Evolutionary conservation across 2,329 filamentous ascomycete species (phyloP).

Genomic region (Fusarium sp.): DNA sequence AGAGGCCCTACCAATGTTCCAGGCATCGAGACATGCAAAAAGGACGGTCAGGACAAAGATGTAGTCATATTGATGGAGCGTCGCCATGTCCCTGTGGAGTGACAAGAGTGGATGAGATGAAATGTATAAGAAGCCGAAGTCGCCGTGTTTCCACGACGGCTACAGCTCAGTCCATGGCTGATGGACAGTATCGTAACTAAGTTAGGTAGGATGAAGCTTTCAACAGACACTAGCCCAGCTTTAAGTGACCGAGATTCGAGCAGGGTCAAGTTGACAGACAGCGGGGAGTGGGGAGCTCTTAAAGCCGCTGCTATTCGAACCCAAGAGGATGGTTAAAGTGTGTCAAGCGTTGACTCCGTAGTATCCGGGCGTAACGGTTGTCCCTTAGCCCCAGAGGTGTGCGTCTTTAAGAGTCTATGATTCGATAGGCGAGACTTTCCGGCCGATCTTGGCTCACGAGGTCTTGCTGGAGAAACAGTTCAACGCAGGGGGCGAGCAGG

Average conservation of each 20-base stretch:
- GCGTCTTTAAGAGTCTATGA: slow-evolving; percentile 32
- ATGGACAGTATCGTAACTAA: slow-evolving; percentile 5
- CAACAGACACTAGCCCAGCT: slow-evolving; percentile 19
- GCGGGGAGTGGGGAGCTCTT: slow-evolving; percentile 6
- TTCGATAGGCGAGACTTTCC: slow-evolving; percentile 28
- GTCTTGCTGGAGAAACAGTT: neutral
- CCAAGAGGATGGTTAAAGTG: slow-evolving; percentile 34
- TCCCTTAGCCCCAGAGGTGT: slow-evolving; percentile 28
- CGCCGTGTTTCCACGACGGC: slow-evolving; percentile 33
- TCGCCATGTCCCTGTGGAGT: slow-evolving; percentile 45
- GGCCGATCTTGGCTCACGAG: slow-evolving; percentile 15
- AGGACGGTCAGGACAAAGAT: slow-evolving; percentile 66
- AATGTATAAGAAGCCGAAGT: neutral
- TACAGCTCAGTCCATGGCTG: slow-evolving; percentile 37
- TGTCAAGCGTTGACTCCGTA: slow-evolving; percentile 15
- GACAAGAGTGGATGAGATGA: neutral
- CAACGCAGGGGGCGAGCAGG: slow-evolving; percentile 5
- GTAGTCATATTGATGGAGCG: slow-evolving; percentile 63
- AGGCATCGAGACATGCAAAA: slow-evolving; percentile 68
- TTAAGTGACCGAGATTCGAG: neutral
- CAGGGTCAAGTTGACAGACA: neutral
- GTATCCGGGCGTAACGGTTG: slow-evolving; percentile 11
- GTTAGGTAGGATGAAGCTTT: slow-evolving; percentile 24
- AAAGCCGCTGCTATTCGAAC: slow-evolving; percentile 6
- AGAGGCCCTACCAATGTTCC: slow-evolving; percentile 63